Base-by-base conservation (phyloP, 495 filamentous ascomycete species). In the Oidiodendron maius region DNA sequence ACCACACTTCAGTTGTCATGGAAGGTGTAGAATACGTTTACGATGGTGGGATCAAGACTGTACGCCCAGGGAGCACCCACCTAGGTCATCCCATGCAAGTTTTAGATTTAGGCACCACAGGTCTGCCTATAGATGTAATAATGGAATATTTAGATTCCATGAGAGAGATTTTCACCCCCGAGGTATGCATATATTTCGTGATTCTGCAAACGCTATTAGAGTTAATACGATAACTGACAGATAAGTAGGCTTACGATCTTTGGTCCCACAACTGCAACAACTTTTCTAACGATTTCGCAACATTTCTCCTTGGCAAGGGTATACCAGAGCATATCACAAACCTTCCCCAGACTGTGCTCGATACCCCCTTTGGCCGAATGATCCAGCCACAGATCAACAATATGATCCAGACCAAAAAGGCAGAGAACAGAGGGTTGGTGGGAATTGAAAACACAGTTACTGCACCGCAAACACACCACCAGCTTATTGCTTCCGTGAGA, bases 231-330 rank as follows among this genome's bases (percentile, higher is more conserved):
- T n/a, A n/a, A n/a, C n/a, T n/a, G n/a, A n/a, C n/a, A n/a, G 20
- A 30, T 11, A 44, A 4, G 5, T 28, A 89, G 84, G 88, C 86
- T 0, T 96, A 96, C 59, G 87, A 95, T 62, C 71, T 95, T 2
- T 77, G 67, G 54, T 70, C 84, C 30, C 91, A 96, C 59, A 98
- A 98, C 60, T 96, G 93, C 76, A 97, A 98, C 68, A 97, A 97
- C 71, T 98, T 98, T 64, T 86, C 89, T 3, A 91, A 97, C 59
- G 93, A 97, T 52, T 79, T 98, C 54, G 68, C 86, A 39, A 95
- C 84, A 70, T 96, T 98, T 49, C 71, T 97, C 2, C 69, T 95
- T n/a, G 91, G 93, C 17, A 85, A 80, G 58, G 82, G 86, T 9
- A 96, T 98, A 50, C 93, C 93, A 10, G 75, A 79, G 0, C 84